Base-by-base conservation (phyloP, 176 grass and related monocot species). In the Oryza brachyantha region DNA sequence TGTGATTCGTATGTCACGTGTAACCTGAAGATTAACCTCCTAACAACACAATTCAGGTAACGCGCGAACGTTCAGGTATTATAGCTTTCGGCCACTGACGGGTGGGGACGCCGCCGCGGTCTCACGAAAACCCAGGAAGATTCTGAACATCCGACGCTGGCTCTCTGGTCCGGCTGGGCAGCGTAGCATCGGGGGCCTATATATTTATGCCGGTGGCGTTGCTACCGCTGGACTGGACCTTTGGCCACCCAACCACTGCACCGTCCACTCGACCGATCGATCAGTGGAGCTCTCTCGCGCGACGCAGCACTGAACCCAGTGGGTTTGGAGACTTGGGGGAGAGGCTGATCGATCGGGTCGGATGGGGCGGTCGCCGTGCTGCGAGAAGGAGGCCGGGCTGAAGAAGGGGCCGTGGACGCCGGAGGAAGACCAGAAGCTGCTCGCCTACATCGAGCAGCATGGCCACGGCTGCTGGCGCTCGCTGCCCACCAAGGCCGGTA, bases 391-490 rank as follows among this genome's bases (percentile, higher is more conserved):
- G 67, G 72, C 86, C 81, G 89, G 81, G 19, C 81, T 89, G 77
- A 89, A 89, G 82, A 84, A 85, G 60, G 87, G 87, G 3, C 87
- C 82, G 41, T 89, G 87, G 87, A 89, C 87, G 32, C 45, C 82
- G 65, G 82, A 85, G 72, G 87, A 89, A 82, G 87, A 89, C 87
- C 82, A 89, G 87, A 89, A 81, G 77, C 82, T 85, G 65, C 84
- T 93, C 28, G 73, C 81, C 52, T 89, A 79, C 87, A 83, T 93
- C 73, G 84, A 89, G 24, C 77, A 87, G 68, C 84, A 89, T 62
- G 91, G 87, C 25, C 87, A 93, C 62, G 87, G 91, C 11, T 89
- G 91, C 81, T 93, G 91, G 91, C 87, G 91, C 60, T 88, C 91
- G 68, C 70, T 93, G 73, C 91, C 91, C 5, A 73, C 84, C 41